phyloP scores from a whole-genome alignment of 805 yeast genomes.

The Ogataea pignaliae region DNA sequence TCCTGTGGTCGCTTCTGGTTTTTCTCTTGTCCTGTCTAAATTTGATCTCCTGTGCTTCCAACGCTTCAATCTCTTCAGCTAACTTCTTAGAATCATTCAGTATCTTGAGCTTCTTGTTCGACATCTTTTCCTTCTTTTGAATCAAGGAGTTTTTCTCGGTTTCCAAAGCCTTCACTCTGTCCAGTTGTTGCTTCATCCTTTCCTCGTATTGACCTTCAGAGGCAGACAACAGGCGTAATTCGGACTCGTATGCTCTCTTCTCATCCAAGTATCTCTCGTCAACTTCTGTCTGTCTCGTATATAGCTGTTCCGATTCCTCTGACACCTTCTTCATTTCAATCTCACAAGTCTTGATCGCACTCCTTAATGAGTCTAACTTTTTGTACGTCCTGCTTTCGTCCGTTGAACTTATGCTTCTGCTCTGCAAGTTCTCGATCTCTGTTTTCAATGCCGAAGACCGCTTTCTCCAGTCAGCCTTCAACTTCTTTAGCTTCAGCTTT shows the following conservation, averaged over 20 bases:
- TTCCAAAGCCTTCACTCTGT: conserved; percentile 21
- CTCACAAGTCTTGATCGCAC: conserved; percentile 38
- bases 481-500: conserved; percentile 50
- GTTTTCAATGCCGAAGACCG: conserved; percentile 44
- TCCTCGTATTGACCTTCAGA: conserved; percentile 27
- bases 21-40: conserved; percentile 19
- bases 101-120: conserved; percentile 28
- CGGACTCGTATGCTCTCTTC: conserved; percentile 35
- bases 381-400: conserved; percentile 55
- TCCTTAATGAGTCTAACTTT: conserved; percentile 47
- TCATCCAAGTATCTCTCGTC: conserved; percentile 35
- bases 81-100: conserved; percentile 19
- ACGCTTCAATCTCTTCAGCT: conserved; percentile 22
- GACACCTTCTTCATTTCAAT: conserved; percentile 32
- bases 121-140: conserved; percentile 31
- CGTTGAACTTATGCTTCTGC: conserved; percentile 38
- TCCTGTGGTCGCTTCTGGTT: conserved; percentile 19
- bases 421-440: conserved; percentile 53
- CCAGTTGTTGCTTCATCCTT: conserved; percentile 20
- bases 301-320: conserved; percentile 30
- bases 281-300: conserved; percentile 34
- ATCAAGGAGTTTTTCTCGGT: conserved; percentile 26
- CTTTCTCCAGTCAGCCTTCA: conserved; percentile 55
- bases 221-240: conserved; percentile 28
- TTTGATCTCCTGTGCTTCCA: conserved; percentile 22